A percentile compares a stretch with the other conserved stretches of the same genome.
Evolutionary conservation across 2,329 filamentous ascomycete species (phyloP).

Genomic region (Xylaria sp.): DNA sequence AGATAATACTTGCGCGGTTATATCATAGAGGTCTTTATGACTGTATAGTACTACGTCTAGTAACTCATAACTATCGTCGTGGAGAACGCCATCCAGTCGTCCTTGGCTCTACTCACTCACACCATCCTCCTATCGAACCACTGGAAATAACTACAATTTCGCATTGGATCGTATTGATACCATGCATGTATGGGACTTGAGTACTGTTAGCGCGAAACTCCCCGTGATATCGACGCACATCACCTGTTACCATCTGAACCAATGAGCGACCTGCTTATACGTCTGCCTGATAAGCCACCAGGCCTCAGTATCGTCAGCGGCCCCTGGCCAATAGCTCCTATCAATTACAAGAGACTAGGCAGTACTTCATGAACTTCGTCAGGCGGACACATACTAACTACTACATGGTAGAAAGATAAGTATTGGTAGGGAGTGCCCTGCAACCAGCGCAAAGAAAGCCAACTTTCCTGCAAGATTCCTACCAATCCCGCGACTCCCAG

Average conservation of each 20-base stretch:
- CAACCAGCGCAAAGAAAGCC: background rate
- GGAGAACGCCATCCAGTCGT: background rate
- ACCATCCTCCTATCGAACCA: background rate
- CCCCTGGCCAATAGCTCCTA: background rate
- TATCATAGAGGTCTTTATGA: no score
- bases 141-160: slow-evolving; percentile 6
- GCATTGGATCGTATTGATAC: slow-evolving; percentile 4
- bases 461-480: background rate
- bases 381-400: slow-evolving; percentile 6
- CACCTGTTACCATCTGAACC: slow-evolving; percentile 34
- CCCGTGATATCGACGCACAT: background rate
- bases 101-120: background rate
- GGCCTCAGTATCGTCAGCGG: background rate
- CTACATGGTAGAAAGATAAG: background rate
- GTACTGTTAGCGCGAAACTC: background rate
- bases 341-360: background rate
- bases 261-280: slow-evolving; percentile 48
- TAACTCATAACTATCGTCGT: no score
- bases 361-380: background rate
- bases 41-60: background rate
- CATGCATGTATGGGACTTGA: background rate
- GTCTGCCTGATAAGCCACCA: slow-evolving; percentile 49
- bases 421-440: background rate
- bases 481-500: background rate
- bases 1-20: no score